Conservation (phyloP, 1,284 basidiomycete species). For the Tilletia indica region DNA sequence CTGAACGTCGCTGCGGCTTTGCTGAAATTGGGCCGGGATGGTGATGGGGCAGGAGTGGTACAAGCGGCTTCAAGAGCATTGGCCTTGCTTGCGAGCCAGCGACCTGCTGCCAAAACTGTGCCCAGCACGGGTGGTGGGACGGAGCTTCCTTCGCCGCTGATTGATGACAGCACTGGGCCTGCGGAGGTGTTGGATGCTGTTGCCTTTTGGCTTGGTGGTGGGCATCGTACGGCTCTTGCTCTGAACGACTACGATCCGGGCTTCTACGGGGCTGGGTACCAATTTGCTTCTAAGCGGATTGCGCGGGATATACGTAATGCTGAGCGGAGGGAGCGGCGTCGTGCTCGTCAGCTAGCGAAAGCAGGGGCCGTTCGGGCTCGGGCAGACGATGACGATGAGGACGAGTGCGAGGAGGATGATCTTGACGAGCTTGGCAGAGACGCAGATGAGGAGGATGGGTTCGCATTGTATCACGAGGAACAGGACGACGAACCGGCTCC, state of each 20-base stretch:
- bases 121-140: background rate
- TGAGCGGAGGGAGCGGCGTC: background rate
- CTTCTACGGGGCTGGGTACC: background rate
- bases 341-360: background rate
- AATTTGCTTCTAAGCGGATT: background rate
- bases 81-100: background rate
- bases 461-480: conserved; percentile 40
- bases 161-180: background rate
- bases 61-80: background rate
- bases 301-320: background rate
- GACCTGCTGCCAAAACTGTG: background rate
- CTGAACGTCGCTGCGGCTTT: conserved; percentile 12
- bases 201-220: conserved; percentile 10
- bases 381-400: conserved; percentile 42
- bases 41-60: conserved; percentile 4
- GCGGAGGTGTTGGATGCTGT: background rate
- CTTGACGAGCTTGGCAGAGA: conserved; percentile 23
- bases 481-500: conserved; percentile 56
- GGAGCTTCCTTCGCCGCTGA: background rate
- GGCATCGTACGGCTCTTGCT: background rate
- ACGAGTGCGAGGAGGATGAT: conserved; percentile 28
- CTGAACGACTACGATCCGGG: background rate
- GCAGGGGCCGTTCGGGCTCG: conserved; percentile 15
- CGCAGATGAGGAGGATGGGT: conserved; percentile 27
- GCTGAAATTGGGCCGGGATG: background rate